Conservation (phyloP, 345 rosid genomes). For the Eucalyptus albens region DNA sequence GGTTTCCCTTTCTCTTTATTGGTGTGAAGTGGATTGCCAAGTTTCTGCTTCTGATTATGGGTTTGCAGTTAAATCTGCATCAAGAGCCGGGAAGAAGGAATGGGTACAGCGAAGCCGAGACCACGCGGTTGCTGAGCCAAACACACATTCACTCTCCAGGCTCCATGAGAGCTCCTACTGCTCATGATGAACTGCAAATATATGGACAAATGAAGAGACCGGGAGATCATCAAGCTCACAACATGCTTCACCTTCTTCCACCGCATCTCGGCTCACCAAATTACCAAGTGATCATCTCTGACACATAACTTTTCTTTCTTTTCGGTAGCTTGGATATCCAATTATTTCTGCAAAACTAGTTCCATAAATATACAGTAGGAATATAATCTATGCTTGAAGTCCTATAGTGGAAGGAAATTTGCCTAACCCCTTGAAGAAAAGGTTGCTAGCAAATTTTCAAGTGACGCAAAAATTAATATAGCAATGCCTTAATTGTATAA, state of each 20-base stretch:
- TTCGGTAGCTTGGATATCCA: neutral
- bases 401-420: neutral
- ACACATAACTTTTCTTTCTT: neutral
- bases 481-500: neutral
- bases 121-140: conserved; percentile 44
- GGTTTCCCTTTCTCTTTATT: neutral
- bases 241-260: conserved; percentile 21
- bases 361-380: neutral
- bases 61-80: neutral
- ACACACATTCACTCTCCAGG: conserved; percentile 38
- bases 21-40: neutral
- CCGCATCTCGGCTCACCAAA: conserved; percentile 8
- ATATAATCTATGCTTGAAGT: neutral
- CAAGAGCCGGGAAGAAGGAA: conserved; percentile 10
- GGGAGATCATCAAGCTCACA: conserved; percentile 1
- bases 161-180: neutral
- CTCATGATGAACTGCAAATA: conserved; percentile 8
- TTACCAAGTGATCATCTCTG: conserved; percentile 13
- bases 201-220: conserved; percentile 21
- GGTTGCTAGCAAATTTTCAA: neutral
- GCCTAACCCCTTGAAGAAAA: neutral
- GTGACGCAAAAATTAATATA: neutral
- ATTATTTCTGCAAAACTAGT: neutral
- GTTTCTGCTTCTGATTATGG: neutral
- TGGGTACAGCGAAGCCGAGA: conserved; percentile 29